Base-by-base conservation (phyloP, 805 yeast species). In the Isabelozyma heimii region DNA sequence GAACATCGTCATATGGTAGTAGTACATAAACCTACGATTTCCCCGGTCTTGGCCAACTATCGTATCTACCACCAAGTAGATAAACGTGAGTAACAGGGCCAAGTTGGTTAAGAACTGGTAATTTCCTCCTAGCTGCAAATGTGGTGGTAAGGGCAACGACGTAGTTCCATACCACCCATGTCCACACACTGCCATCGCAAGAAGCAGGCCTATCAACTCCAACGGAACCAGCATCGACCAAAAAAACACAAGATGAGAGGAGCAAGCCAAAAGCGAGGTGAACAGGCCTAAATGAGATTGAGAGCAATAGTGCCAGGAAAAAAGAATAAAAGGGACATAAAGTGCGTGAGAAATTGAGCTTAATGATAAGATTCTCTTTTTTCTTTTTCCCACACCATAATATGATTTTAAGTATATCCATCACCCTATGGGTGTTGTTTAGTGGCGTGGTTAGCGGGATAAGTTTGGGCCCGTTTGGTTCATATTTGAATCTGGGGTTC, bases 101-200 rank as follows among this genome's bases (percentile, higher is more conserved):
- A 53, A 30, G 38, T 62, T 62, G 44, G 69, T 64, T 28, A 64
- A 45, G 49, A 62, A 64, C 47, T 63, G 67, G 41, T 50, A 52
- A 16, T 59, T 56, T 3, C 65, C 65, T 1, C 61, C 65, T 26
- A 52, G 54, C 16, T 28, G 48, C 40, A 64, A 47, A 37, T 55
- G 53, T 14, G 54, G 52, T 3, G 67, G 63, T 15, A 62, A 47
- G 10, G 53, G 52, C 14, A 59, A 45, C 17, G 49, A 43, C 46
- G 52, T 44, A 16, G 62, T 50, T 8, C 50, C 56, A 27, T 42
- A 40, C 35, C 47, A 43, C 17, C 62, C 63, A 27, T 43, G 50
- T 2, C 43, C 38, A 42, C 52, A 49, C 10, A 51, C 26, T 8
- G 15, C 14, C n/a, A 47, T n/a, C 8, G 33, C 47, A 5, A 35